A percentile compares a stretch with the other conserved stretches of the same genome.
Evolutionary conservation across 1,284 basidiomycete genomes (phyloP).

Genomic region (Leccinum insolens): DNA sequence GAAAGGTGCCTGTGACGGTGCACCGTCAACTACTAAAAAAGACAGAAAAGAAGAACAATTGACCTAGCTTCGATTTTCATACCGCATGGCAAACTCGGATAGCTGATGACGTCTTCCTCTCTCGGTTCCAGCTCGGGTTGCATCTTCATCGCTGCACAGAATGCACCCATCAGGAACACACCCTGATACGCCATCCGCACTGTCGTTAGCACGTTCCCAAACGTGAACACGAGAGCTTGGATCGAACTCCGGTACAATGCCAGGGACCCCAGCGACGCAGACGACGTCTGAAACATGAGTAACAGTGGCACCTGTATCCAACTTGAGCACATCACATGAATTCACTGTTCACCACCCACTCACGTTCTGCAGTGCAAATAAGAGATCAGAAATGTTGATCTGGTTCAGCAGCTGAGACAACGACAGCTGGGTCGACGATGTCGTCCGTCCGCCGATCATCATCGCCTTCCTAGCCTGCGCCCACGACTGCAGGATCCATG

Average conservation of each 20-base stretch:
- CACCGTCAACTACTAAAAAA: constrained; percentile 13
- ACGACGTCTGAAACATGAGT: constrained; percentile 70
- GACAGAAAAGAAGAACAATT: constrained; percentile 23
- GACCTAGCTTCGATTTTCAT: constrained; percentile 74
- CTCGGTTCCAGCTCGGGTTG: constrained; percentile 67
- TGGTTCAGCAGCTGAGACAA: constrained; percentile 48
- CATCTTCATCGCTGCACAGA: constrained; percentile 71
- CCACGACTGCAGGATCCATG: constrained; percentile 82
- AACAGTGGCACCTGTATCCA: constrained; percentile 64
- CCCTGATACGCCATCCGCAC: constrained; percentile 74
- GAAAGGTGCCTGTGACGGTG: constrained; percentile 56
- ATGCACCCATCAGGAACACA: constrained; percentile 82
- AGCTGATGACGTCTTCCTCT: constrained; percentile 50
- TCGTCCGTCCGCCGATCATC: constrained; percentile 54
- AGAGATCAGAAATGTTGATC: constrained; percentile 62
- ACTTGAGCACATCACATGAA: neutral
- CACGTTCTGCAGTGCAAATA: constrained; percentile 70
- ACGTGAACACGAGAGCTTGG: constrained; percentile 68
- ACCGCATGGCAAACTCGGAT: constrained; percentile 51
- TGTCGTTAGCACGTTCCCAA: constrained; percentile 61
- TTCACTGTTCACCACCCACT: constrained; percentile 24
- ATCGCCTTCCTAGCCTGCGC: constrained; percentile 60
- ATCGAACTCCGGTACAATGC: constrained; percentile 76
- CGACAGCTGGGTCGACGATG: constrained; percentile 42
- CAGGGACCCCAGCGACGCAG: constrained; percentile 73